Percentiles rank a stretch among this genome's conserved stretches.
Evolutionary conservation across 78 protist genomes (phyloP).

Genomic region (Guillardia theta): DNA sequence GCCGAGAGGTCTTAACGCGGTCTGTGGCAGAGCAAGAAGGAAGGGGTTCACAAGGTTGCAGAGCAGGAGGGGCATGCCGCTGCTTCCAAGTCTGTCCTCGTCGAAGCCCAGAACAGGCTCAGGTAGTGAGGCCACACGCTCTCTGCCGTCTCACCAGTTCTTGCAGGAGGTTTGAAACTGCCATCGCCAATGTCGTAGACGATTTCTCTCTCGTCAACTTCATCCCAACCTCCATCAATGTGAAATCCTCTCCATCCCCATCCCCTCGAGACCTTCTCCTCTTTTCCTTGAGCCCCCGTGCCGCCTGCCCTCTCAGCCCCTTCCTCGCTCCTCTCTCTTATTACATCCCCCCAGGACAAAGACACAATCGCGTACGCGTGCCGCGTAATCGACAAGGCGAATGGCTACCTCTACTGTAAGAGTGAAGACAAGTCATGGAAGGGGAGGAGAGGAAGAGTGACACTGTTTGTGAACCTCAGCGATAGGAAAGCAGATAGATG

Average conservation of each 20-base stretch:
- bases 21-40: background rate
- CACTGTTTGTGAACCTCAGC: too few relatives aligned
- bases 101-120: too few relatives aligned
- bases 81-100: background rate
- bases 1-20: too few relatives aligned
- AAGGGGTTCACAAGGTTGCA: background rate
- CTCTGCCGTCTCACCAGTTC: constrained; percentile 9
- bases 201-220: constrained; percentile 85
- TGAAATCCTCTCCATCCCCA: background rate
- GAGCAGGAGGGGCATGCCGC: background rate
- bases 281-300: background rate
- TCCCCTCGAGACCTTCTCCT: background rate
- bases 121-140: too few relatives aligned
- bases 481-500: background rate
- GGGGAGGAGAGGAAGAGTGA: too few relatives aligned
- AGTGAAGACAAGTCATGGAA: too few relatives aligned
- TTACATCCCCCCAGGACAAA: too few relatives aligned
- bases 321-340: too few relatives aligned
- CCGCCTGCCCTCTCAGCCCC: too few relatives aligned
- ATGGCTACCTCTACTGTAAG: background rate
- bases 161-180: background rate
- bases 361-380: background rate
- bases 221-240: background rate
- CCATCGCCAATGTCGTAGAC: constrained; percentile 72
- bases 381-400: background rate